A percentile compares a stretch with the other conserved stretches of the same genome.
Evolutionary conservation across 2,329 filamentous ascomycete species (phyloP).

Genomic region (Botrytis squamosa): DNA sequence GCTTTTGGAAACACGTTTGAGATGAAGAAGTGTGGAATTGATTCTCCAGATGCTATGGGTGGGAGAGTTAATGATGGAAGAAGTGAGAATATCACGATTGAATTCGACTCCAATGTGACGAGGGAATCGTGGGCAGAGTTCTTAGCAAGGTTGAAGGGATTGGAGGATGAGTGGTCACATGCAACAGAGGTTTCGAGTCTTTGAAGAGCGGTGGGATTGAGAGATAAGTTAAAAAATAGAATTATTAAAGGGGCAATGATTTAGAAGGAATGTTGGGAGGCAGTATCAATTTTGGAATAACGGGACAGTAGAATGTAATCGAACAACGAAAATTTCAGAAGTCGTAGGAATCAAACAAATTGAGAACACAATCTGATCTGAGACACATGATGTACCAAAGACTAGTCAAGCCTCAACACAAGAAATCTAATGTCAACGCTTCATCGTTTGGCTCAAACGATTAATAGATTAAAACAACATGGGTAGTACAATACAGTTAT

Average conservation of each 20-base stretch:
- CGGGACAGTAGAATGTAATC: neutral
- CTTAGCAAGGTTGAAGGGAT: slow-evolving; percentile 23
- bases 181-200: slow-evolving; percentile 16
- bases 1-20: slow-evolving; percentile 30
- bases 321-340: too few species aligned
- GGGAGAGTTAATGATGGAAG: slow-evolving; percentile 33
- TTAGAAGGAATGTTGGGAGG: too few species aligned
- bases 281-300: neutral
- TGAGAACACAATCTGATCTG: neutral
- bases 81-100: slow-evolving; percentile 33
- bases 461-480: neutral
- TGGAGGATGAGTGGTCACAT: slow-evolving; percentile 32
- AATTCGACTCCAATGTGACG: slow-evolving; percentile 29
- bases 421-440: neutral
- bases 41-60: slow-evolving; percentile 32
- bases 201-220: neutral
- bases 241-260: neutral
- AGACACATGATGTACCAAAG: neutral
- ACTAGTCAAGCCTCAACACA: neutral
- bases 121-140: slow-evolving; percentile 29
- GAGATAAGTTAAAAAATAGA: neutral
- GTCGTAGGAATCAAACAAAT: too few species aligned
- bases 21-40: slow-evolving; percentile 31
- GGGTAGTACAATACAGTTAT: neutral
- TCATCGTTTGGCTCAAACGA: neutral